Evolutionary conservation across 441 rosid genomes (phyloP), one percentile per base, ranked within the genome.

Genomic region (Rhodomyrtus psidioides): DNA sequence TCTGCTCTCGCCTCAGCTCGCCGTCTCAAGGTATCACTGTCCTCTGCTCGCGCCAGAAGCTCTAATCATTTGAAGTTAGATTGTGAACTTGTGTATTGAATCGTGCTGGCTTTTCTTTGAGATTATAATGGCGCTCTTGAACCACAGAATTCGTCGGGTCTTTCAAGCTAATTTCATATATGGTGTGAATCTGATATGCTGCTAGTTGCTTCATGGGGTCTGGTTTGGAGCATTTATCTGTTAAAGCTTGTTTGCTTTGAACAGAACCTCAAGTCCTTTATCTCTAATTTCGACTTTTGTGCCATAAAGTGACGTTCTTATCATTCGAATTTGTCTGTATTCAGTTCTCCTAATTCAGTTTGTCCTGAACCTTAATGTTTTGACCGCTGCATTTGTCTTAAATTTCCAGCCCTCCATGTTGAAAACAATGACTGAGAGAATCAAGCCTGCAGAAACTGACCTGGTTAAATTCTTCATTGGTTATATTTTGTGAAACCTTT

Each of bases 361-460:
- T 21, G 49, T 70, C n/a, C 49, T 3, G 15, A 70, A 21, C n/a
- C n/a, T 34, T 9, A 70, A 23, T 70, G 26, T 39, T 70, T 39
- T 70, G 49, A 39, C 79, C 21, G 39, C 79, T 70, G 23, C 49
- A 21, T 34, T 39, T 34, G 79, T 70, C 49, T 70, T 39, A 34
- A 70, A 70, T 70, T 70, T 39, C 27, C n/a, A 70, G 79, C n/a
- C 79, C 49, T 70, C 79, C 79, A 70, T 70, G 79, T 70, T 34
- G 79, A 70, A 21, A 39, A 83, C 76, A 70, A 76, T 86, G 27
- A 65, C 74, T n/a, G 86, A 83, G 81, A 53, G 82, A 83, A 81
- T 79, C 55, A 62, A 82, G 70, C 84, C 86, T 84, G 83, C 86
- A 82, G 87, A 89, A 81, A 65, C 84, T 58, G 90, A 85, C 57